A percentile compares a stretch with the other conserved stretches of the same genome.
These are phyloP conservation scores for Cajanus cajan DNA, from an alignment of 306 rosid species.

Conservation along the genomic window DNA sequence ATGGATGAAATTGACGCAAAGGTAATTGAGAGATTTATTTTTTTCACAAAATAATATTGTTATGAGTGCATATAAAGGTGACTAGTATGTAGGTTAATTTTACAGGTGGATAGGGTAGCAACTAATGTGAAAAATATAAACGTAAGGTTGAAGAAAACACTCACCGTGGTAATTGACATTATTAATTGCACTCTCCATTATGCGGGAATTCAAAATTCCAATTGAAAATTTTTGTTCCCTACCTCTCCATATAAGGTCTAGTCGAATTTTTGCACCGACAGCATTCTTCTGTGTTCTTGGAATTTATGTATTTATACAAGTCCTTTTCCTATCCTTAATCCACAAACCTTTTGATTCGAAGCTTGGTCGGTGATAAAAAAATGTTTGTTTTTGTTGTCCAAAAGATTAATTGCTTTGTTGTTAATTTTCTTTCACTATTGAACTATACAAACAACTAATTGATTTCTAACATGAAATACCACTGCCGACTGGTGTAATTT, in stretches of 20 bases:
- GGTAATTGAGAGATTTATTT: slow-evolving; percentile 40
- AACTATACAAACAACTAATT: not conserved
- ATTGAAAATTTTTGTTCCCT: slow-evolving; percentile 29
- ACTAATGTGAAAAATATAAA: slow-evolving; percentile 63
- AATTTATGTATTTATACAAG: slow-evolving; percentile 72
- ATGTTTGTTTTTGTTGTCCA: slow-evolving; percentile 2
- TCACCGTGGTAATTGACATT: slow-evolving; percentile 55
- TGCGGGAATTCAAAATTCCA: slow-evolving; percentile 6
- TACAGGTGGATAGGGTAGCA: slow-evolving; percentile 70
- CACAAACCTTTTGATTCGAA: slow-evolving; percentile 1
- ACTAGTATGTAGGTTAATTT: slow-evolving; percentile 26
- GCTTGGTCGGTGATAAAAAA: not conserved
- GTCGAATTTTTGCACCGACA: slow-evolving; percentile 84
- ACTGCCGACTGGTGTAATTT: no score
- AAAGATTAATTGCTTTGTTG: not conserved
- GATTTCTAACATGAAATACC: not conserved
- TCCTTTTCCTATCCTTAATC: slow-evolving; percentile 12
- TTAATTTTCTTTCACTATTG: not conserved
- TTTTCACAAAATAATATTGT: not conserved
- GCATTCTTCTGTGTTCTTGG: slow-evolving; percentile 74
- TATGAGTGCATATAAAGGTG: slow-evolving; percentile 8
- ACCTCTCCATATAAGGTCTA: slow-evolving; percentile 82
- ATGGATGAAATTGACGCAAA: slow-evolving; percentile 83
- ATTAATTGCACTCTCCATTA: slow-evolving; percentile 2
- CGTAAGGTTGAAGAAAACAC: slow-evolving; percentile 70